Conservation (phyloP, 106 monocot species). For the Cymbidium sinense region DNA sequence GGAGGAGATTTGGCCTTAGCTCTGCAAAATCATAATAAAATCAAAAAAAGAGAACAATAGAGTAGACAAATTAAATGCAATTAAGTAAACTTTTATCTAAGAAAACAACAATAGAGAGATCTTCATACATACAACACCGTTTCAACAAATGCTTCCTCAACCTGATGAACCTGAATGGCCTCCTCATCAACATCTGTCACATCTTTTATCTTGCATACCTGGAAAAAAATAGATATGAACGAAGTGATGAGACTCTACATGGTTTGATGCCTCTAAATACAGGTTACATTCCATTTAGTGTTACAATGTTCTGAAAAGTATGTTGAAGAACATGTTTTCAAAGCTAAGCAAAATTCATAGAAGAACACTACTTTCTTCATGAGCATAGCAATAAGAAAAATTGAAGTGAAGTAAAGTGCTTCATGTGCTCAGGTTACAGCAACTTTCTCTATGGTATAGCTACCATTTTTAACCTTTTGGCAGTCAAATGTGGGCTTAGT, state of each 20-base stretch:
- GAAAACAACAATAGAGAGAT: constrained; percentile 5
- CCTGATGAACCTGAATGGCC: constrained; percentile 67
- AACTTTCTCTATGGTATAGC: background rate
- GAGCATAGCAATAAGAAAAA: background rate
- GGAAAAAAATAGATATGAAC: constrained; percentile 5
- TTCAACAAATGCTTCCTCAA: constrained; percentile 94
- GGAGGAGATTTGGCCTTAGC: constrained; percentile 76
- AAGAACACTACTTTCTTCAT: background rate
- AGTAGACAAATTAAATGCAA: constrained; percentile 6
- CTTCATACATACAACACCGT: constrained; percentile 49
- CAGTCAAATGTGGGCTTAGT: background rate
- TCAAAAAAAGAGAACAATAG: background rate
- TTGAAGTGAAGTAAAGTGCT: background rate
- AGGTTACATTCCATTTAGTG: background rate
- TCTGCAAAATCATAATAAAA: constrained; percentile 35
- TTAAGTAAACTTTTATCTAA: background rate
- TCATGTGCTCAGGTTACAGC: background rate
- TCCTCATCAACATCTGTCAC: constrained; percentile 61
- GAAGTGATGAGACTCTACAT: background rate
- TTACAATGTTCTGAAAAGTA: background rate
- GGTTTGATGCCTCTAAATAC: background rate
- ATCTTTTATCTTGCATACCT: constrained; percentile 52
- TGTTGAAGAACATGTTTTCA: background rate
- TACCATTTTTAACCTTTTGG: background rate
- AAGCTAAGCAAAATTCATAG: background rate